Evolutionary conservation across 2,329 filamentous ascomycete genomes (phyloP).

Genomic region (Cytospora paraplurivora): DNA sequence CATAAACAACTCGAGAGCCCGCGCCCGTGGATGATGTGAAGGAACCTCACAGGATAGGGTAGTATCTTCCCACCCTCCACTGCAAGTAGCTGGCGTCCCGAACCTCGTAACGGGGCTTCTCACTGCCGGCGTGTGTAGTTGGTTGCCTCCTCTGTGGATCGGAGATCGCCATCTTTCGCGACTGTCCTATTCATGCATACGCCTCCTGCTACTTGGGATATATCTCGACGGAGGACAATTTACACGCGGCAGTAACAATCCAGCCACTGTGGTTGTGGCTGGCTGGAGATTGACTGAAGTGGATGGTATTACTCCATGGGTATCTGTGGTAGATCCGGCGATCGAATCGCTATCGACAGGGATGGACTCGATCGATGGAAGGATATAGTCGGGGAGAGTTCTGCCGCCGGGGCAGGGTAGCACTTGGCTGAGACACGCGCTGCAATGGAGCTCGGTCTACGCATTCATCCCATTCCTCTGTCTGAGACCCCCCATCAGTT

Average conservation of each 20-base stretch:
- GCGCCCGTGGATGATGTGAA: background rate
- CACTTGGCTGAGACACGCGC: background rate
- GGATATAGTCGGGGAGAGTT: background rate
- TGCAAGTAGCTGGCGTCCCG: background rate
- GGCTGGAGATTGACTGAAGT: background rate
- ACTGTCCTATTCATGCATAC: background rate
- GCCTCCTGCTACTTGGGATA: background rate
- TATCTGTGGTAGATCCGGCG: background rate
- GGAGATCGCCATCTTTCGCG: background rate
- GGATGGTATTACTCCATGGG: background rate
- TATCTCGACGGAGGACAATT: background rate
- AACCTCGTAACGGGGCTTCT: background rate
- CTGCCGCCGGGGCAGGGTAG: background rate
- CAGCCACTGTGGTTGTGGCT: background rate
- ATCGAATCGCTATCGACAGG: background rate
- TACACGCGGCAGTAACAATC: background rate
- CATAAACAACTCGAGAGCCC: background rate
- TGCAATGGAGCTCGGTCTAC: conserved; percentile 1
- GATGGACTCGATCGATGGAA: background rate
- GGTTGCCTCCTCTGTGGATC: background rate
- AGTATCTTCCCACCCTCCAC: background rate
- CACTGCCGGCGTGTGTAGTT: background rate
- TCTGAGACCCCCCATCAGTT: conserved; percentile 29
- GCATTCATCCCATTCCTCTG: conserved; percentile 23
- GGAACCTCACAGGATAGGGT: background rate